phyloP scores from a whole-genome alignment of 495 filamentous ascomycete genomes.

The Hypoxylon trugodes region DNA sequence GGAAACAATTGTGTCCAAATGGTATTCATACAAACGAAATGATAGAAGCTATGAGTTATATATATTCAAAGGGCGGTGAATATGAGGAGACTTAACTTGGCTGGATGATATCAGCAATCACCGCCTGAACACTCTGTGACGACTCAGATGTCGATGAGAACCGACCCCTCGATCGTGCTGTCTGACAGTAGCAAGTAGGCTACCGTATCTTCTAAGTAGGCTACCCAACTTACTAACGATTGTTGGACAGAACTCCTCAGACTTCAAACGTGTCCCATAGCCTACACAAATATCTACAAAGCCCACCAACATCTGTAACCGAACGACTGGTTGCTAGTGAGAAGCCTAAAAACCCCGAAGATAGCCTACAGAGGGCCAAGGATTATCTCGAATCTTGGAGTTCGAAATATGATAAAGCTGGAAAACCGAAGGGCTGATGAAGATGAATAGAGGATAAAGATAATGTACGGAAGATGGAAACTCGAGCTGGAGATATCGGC shows the following conservation, averaged over 20 bases:
- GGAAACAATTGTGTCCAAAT: conserved; percentile 18
- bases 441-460: background rate
- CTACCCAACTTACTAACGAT: background rate
- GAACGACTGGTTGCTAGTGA: conserved; percentile 21
- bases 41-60: conserved; percentile 9
- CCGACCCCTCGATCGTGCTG: conserved; percentile 10
- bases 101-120: background rate
- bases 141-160: conserved; percentile 17
- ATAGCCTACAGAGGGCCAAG: background rate
- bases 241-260: conserved; percentile 1
- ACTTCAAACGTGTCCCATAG: conserved; percentile 13
- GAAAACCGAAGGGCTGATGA: background rate
- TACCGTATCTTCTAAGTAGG: background rate
- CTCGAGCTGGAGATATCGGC: too few species aligned
- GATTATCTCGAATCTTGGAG: conserved; percentile 19
- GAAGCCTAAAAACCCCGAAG: conserved; percentile 2
- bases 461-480: too few species aligned
- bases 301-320: conserved; percentile 21
- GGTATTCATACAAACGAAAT: background rate
- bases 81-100: background rate
- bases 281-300: conserved; percentile 26
- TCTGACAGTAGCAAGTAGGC: conserved; percentile 26
- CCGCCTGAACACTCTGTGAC: conserved; percentile 3
- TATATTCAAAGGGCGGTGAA: conserved; percentile 32
- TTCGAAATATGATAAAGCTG: conserved; percentile 8